Evolutionary conservation across 164 flowering plant species (phyloP).

Genomic region (Aristolochia contorta): DNA sequence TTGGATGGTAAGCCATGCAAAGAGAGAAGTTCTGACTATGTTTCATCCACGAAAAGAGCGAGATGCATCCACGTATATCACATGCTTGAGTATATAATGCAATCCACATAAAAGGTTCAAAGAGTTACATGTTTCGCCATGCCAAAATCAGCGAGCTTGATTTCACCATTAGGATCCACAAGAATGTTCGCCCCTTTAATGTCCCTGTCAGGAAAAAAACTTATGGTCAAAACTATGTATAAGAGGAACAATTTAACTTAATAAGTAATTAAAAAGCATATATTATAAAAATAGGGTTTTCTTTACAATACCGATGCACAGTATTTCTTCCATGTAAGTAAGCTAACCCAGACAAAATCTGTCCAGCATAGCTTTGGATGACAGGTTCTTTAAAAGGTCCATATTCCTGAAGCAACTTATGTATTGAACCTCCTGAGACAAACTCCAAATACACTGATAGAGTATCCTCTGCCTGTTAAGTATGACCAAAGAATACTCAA

Average conservation of each 20-base stretch:
- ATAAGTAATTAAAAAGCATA: not conserved
- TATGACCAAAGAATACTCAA: not conserved
- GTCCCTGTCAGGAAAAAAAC: conserved; percentile 34
- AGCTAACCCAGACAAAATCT: conserved; percentile 68
- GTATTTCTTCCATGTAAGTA: conserved; percentile 64
- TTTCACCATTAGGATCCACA: conserved; percentile 60
- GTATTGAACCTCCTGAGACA: conserved; percentile 76
- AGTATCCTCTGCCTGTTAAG: conserved; percentile 44
- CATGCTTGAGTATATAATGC: not conserved
- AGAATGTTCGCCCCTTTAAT: conserved; percentile 82
- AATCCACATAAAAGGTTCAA: not conserved
- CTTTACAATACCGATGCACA: conserved; percentile 43
- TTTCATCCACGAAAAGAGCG: not conserved
- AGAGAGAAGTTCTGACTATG: no score
- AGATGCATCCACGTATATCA: not conserved
- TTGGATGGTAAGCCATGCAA: no score
- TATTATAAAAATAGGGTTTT: not conserved
- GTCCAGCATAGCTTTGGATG: conserved; percentile 57
- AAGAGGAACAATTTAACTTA: no score
- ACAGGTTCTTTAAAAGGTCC: conserved; percentile 56
- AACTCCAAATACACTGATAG: conserved; percentile 63
- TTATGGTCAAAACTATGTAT: not conserved
- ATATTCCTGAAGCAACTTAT: conserved; percentile 70
- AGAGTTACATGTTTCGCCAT: conserved; percentile 77
- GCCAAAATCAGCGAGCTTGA: conserved; percentile 80